Evolutionary conservation across 257 asterid genomes (phyloP), one percentile per base, ranked within the genome.

Genomic region (Jaltomata sinuosa): DNA sequence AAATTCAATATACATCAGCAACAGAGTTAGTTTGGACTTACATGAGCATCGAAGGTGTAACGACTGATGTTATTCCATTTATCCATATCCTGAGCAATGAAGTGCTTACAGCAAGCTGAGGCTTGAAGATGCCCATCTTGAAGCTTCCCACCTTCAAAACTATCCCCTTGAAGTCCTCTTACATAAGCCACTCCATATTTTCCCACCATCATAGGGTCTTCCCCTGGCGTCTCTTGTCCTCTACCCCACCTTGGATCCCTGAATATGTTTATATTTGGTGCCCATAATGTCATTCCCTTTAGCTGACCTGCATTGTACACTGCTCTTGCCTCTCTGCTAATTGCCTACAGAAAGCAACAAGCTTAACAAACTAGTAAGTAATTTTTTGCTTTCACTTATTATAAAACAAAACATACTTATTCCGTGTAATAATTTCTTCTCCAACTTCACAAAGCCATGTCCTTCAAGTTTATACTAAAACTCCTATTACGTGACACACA

Each of bases 31-130:
- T 47, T 27, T 47, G 8, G 12, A 27, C 90, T 87, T 85, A 89
- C 98, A 1, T 82, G 85, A 49, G 98, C 98, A 50, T 94, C 88
- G 21, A 94, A 94, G 55, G 15, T 25, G 71, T 84, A 93, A 25
- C 97, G 95, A 79, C 69, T 80, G 68, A 92, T 62, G n/a, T 92
- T 91, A 22, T 90, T 83, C 98, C 98, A 94, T 50, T 84, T 91
- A 83, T 94, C 98, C 87, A 94, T 74, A 87, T 94, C 98, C 76
- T 94, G 93, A 34, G 98, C 97, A 16, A 95, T 91, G 91, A 74
- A 92, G 86, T 92, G 95, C 78, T 94, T 94, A 81, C 98, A 93
- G 62, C 98, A 94, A 80, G 98, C 98, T 2, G 98, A 93, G 7
- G 93, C 93, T 85, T 90, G 90, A 22, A 94, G 92, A 5, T 78